Percentiles rank a stretch among this genome's conserved stretches.
phyloP scores from a whole-genome alignment of 805 yeast genomes.

The Monosporozyma yasuniensis region DNA sequence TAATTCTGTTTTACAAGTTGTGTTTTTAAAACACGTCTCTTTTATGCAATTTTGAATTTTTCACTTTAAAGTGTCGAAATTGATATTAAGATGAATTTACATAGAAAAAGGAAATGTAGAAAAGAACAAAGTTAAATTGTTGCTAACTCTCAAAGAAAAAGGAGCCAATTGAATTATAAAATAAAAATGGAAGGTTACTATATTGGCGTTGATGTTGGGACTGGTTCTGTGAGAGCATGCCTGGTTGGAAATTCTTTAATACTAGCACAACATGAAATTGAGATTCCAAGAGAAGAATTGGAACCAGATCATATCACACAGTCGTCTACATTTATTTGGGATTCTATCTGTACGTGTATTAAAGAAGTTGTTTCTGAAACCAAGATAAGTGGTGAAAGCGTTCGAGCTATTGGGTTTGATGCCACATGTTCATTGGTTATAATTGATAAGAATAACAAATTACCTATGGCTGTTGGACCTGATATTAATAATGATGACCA shows the following conservation, averaged over 20 bases:
- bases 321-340: constrained; percentile 87
- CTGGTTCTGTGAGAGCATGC: constrained; percentile 95
- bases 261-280: constrained; percentile 66
- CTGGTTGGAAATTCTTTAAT: constrained; percentile 82
- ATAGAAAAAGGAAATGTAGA: background rate
- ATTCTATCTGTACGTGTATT: constrained; percentile 74
- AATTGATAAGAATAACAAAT: constrained; percentile 51
- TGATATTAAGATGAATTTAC: background rate
- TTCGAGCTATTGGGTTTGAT: constrained; percentile 89
- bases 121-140: background rate
- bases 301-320: constrained; percentile 73
- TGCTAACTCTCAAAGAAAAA: background rate
- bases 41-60: background rate
- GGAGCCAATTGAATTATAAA: background rate
- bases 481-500: constrained; percentile 64
- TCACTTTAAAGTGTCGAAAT: background rate
- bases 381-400: constrained; percentile 54
- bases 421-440: constrained; percentile 95
- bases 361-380: constrained; percentile 65
- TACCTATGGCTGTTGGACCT: constrained; percentile 87
- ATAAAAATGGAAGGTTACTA: constrained; percentile 31
- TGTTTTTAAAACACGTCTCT: background rate
- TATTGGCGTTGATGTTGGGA: constrained; percentile 92
- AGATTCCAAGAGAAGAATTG: constrained; percentile 68
- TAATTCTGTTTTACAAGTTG: background rate